Percentiles rank a stretch among this genome's conserved stretches.
phyloP scores from a whole-genome alignment of 1,284 basidiomycete genomes.

The Naganishia sp. region DNA sequence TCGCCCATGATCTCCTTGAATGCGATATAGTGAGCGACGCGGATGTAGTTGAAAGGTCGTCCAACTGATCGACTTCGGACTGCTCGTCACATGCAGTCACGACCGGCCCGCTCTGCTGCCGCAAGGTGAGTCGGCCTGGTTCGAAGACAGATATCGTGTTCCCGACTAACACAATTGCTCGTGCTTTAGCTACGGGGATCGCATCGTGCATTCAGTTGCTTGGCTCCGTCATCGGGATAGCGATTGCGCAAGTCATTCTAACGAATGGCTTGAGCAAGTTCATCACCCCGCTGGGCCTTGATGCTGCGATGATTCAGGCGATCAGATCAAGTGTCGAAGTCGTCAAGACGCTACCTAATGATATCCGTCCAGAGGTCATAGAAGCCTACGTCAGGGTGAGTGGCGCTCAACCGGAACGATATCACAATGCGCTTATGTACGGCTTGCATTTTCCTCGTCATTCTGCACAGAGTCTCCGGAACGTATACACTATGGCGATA shows the following conservation, averaged over 20 bases:
- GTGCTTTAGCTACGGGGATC: conserved; percentile 51
- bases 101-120: conserved; percentile 42
- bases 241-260: conserved; percentile 55
- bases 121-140: conserved; percentile 32
- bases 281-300: conserved; percentile 36
- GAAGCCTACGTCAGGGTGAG: conserved; percentile 52
- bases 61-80: background rate
- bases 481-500: conserved; percentile 55
- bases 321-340: conserved; percentile 48
- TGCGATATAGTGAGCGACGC: conserved; percentile 48
- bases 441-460: background rate
- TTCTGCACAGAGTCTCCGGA: conserved; percentile 44
- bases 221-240: conserved; percentile 54
- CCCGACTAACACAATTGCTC: conserved; percentile 10
- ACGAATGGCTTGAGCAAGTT: conserved; percentile 41
- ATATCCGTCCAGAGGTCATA: conserved; percentile 49
- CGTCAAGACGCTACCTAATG: conserved; percentile 40
- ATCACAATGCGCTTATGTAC: too few species aligned
- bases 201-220: conserved; percentile 55
- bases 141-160: conserved; percentile 30
- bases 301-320: conserved; percentile 36
- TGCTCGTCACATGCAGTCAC: conserved; percentile 27
- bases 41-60: background rate
- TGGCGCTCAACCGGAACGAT: background rate
- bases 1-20: conserved; percentile 55